These are phyloP conservation scores for Plasmodium knowlesi DNA, from an alignment of 169 alveolate species.

Conservation along the genomic window DNA sequence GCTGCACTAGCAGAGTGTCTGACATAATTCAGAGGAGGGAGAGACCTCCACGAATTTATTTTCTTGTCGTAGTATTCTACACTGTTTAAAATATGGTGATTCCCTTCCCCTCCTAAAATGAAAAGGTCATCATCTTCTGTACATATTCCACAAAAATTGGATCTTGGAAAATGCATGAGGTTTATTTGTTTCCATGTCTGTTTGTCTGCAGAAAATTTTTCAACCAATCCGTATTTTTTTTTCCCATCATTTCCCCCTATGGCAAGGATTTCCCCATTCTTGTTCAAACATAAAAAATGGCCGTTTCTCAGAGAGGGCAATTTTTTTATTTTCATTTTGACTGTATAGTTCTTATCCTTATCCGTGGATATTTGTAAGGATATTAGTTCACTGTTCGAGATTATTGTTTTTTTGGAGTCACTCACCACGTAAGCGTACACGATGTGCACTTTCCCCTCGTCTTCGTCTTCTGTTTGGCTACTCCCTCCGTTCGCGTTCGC, in stretches of 20 bases:
- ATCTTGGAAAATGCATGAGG: constrained; percentile 69
- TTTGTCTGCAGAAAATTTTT: constrained; percentile 42
- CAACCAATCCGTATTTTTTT: constrained; percentile 56
- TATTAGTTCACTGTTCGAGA: constrained; percentile 61
- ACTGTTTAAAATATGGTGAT: constrained; percentile 62
- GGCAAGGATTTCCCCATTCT: constrained; percentile 57
- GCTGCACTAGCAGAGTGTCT: constrained; percentile 73
- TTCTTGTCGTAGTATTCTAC: constrained; percentile 70
- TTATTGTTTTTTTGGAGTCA: constrained; percentile 30
- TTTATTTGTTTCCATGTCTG: constrained; percentile 74
- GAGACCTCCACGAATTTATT: constrained; percentile 63
- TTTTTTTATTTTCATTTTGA: constrained; percentile 42
- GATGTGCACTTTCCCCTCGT: constrained; percentile 8
- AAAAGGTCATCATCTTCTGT: constrained; percentile 58
- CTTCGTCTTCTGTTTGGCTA: not conserved
- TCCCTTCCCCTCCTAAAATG: constrained; percentile 74
- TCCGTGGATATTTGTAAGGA: constrained; percentile 25
- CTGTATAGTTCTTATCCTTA: constrained; percentile 21
- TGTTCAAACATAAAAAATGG: constrained; percentile 69
- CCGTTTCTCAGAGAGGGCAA: constrained; percentile 67
- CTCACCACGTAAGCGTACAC: constrained; percentile 53
- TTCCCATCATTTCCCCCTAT: constrained; percentile 72
- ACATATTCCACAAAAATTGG: constrained; percentile 74
- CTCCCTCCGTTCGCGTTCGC: not conserved
- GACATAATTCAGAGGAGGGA: constrained; percentile 71